Evolutionary conservation across 371 early-diverging fungal genomes (phyloP).

Genomic region (Nematocida sp.): DNA sequence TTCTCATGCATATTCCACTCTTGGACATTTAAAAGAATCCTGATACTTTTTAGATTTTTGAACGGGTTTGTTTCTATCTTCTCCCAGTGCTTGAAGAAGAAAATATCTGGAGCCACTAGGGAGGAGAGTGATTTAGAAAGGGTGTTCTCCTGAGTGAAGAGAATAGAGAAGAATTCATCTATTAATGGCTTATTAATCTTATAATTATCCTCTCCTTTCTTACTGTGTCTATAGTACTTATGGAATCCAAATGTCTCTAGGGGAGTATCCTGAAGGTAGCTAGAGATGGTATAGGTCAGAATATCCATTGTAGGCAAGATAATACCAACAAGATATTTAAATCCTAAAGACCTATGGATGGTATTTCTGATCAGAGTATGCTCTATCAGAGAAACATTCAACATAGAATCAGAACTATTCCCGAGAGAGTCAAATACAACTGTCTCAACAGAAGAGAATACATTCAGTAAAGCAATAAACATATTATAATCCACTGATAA

Average conservation of each 20-base stretch:
- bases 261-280: not conserved
- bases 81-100: no score
- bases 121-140: not conserved
- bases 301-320: no score
- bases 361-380: not conserved
- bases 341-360: not conserved
- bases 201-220: not conserved
- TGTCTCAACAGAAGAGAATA: not conserved
- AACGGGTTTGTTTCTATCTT: no score
- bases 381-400: not conserved
- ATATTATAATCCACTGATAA: not conserved
- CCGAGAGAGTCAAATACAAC: conserved; percentile 1
- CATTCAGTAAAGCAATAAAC: not conserved
- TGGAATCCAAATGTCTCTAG: conserved; percentile 25
- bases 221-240: conserved; percentile 1
- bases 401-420: not conserved
- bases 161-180: not conserved
- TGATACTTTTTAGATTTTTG: no score
- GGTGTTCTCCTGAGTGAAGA: no score
- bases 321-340: conserved; percentile 9
- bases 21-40: no score
- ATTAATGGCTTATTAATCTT: not conserved
- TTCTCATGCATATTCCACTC: no score
- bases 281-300: not conserved
- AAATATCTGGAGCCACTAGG: conserved; percentile 7